Evolutionary conservation across 2,329 filamentous ascomycete species (phyloP), one percentile per base, ranked within the genome.

Genomic region (Cladorrhinum sp.): DNA sequence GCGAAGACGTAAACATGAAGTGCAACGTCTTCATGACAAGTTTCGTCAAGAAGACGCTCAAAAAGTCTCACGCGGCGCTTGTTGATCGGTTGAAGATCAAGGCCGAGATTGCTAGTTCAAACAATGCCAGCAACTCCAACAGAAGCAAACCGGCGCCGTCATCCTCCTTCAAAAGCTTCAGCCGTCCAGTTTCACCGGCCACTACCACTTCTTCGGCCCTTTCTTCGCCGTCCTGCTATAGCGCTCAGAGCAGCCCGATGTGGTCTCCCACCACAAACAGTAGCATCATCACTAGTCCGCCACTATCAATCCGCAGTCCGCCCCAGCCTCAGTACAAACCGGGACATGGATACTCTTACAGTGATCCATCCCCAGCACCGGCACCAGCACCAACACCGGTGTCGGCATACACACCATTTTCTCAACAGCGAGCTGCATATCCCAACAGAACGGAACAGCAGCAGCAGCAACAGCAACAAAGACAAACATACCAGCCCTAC

Each of bases 1-100:
- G 89, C n/a, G 92, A 96, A 77, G 92, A 96, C 66, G 87, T 95
- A 54, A 88, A 92, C 64, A 86, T 96, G 80, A 83, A 83, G 60
- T 96, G 91, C 77, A 94, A 92, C 69, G 77, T 92, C 61, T 78
- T 95, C 64, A 83, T 95, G 77, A 82, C 86, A 0, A 76, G 78
- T 7, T 96, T 96, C 70, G 89, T 96, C 61, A 93, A 90, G 79
- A 90, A 86, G 75, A 95, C 90, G 14, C 81, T 96, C 51, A 90
- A 90, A 69, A 90, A 89, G 70, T 85, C 90, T 0, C 91, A 96
- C 69, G 81, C 79, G 9, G 79, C 82, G 2, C 80, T 96, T 3
- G 89, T 94, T 2, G 85, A 88, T 2, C 76, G 81, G n/a, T 74
- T 91, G 7, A 74, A 83, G 24, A 76, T 78, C 61, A 83, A 82